Evolutionary conservation across 2,329 filamentous ascomycete genomes (phyloP).

Genomic region (Botrytis cinerea): DNA sequence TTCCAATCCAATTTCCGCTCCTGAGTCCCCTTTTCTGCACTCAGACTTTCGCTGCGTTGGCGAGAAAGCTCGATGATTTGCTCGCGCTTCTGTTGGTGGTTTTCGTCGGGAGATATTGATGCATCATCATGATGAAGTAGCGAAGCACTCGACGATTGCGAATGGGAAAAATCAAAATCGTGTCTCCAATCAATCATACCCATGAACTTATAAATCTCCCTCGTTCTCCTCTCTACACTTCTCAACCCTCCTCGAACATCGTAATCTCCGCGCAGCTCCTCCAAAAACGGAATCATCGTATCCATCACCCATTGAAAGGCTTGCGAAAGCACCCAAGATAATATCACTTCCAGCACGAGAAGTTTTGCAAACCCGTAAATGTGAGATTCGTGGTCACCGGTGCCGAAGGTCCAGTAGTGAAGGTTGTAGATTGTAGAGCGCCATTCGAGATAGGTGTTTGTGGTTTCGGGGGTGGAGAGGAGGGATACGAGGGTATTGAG

Average conservation of each 20-base stretch:
- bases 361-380: not conserved
- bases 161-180: not conserved
- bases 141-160: too few relatives aligned
- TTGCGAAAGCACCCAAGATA: constrained; percentile 17
- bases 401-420: constrained; percentile 1
- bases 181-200: not conserved
- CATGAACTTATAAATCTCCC: not conserved
- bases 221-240: not conserved
- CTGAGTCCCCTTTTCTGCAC: not conserved
- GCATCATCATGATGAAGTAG: not conserved
- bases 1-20: constrained; percentile 28
- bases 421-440: constrained; percentile 20
- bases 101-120: not conserved
- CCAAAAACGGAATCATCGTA: not conserved
- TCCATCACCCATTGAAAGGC: not conserved
- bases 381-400: not conserved
- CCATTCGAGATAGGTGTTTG: not conserved
- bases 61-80: constrained; percentile 12
- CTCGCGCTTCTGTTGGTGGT: not conserved
- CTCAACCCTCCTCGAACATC: not conserved
- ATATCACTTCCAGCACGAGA: not conserved
- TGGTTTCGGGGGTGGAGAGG: not conserved
- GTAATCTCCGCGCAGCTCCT: not conserved
- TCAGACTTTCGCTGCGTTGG: constrained; percentile 5
- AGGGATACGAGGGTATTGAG: not conserved